phyloP scores from a whole-genome alignment of 805 yeast species.

The Komagataella pastoris region DNA sequence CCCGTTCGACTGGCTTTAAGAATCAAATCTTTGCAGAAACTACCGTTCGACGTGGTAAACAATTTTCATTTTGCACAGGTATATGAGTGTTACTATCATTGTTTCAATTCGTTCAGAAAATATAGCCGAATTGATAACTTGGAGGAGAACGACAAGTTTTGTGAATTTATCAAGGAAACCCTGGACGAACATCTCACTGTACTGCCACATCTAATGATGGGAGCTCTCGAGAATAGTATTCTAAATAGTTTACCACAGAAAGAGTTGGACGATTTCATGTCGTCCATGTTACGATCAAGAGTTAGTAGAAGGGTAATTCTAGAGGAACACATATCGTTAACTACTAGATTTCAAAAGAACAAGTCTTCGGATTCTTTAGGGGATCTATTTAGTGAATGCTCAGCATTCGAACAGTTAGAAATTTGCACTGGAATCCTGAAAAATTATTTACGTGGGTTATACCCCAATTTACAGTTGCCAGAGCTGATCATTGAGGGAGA shows the following conservation, averaged over 20 bases:
- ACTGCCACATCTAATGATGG: constrained; percentile 85
- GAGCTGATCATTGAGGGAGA: constrained; percentile 68
- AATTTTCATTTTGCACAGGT: constrained; percentile 80
- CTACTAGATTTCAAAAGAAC: constrained; percentile 39
- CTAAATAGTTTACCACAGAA: constrained; percentile 42
- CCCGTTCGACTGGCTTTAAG: constrained; percentile 77
- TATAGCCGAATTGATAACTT: constrained; percentile 53
- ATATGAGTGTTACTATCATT: constrained; percentile 78
- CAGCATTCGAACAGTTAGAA: constrained; percentile 53
- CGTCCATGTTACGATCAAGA: constrained; percentile 69
- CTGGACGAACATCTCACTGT: constrained; percentile 72
- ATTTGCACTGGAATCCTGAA: constrained; percentile 39
- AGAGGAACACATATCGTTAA: constrained; percentile 79
- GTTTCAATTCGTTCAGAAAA: constrained; percentile 75
- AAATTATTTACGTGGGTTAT: constrained; percentile 35
- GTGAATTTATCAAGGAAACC: constrained; percentile 46
- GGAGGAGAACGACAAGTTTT: constrained; percentile 66
- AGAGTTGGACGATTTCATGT: constrained; percentile 60
- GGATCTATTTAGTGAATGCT: constrained; percentile 71
- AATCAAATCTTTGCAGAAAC: constrained; percentile 57
- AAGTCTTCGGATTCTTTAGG: constrained; percentile 45
- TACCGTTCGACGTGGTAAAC: constrained; percentile 76
- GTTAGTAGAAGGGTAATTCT: constrained; percentile 83
- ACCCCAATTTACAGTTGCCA: constrained; percentile 54
- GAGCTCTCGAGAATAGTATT: constrained; percentile 72